Conservation (phyloP, 2,329 filamentous ascomycete species). For the Exophiala spinifera region DNA sequence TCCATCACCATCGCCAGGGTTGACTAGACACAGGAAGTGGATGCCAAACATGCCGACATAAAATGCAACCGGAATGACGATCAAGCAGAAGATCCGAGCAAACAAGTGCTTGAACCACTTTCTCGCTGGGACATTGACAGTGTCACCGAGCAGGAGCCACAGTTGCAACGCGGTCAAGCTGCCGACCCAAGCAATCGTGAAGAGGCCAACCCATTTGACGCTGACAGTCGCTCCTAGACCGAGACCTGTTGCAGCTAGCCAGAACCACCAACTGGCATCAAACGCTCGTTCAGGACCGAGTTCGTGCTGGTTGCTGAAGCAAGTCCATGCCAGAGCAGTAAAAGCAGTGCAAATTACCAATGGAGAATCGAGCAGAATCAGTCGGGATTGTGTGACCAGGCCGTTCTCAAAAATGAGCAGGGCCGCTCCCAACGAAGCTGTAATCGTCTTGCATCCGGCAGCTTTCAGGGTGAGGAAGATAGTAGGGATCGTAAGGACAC, state of each 20-base stretch:
- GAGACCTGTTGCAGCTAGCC: slow-evolving; percentile 82
- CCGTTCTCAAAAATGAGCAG: slow-evolving; percentile 97
- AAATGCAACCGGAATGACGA: slow-evolving; percentile 82
- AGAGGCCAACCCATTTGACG: slow-evolving; percentile 98
- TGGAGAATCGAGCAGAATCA: slow-evolving; percentile 94
- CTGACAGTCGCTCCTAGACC: slow-evolving; percentile 86
- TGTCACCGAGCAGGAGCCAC: slow-evolving; percentile 90
- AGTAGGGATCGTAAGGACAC: slow-evolving; percentile 80
- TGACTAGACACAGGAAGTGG: slow-evolving; percentile 88
- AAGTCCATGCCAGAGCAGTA: slow-evolving; percentile 83
- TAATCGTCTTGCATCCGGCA: slow-evolving; percentile 80
- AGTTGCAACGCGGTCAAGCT: slow-evolving; percentile 85
- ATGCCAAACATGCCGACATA: slow-evolving; percentile 98
- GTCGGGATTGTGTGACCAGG: slow-evolving; percentile 86
- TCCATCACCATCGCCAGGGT: slow-evolving; percentile 94
- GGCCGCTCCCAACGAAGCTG: slow-evolving; percentile 75
- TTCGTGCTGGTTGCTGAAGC: slow-evolving; percentile 96
- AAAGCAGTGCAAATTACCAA: slow-evolving; percentile 90
- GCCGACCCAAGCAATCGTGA: slow-evolving; percentile 98
- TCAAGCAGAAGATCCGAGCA: slow-evolving; percentile 84
- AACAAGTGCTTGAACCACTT: slow-evolving; percentile 92
- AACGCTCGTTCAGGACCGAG: slow-evolving; percentile 87
- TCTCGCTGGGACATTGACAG: slow-evolving; percentile 78
- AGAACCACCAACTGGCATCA: slow-evolving; percentile 93
- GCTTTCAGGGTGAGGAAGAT: slow-evolving; percentile 96